Evolutionary conservation across 768 basidiomycete genomes (phyloP), one percentile per base, ranked within the genome.

Genomic region (Psilocybe cyanescens): DNA sequence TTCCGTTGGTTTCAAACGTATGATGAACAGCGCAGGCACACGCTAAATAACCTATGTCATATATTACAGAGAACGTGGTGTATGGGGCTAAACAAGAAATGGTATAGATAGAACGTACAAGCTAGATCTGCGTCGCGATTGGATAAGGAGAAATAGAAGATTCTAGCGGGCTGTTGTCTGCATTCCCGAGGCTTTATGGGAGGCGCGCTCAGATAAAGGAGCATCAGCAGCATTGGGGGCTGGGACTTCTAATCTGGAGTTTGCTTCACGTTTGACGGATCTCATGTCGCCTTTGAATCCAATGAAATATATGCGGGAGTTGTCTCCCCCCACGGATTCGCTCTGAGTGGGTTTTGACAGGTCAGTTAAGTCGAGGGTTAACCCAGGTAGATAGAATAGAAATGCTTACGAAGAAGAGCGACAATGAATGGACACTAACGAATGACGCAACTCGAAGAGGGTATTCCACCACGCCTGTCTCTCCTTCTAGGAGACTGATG

Each of bases 171-270:
- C 90, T 14, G 87, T 89, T 9, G 87, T 88, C 71, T 88, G 88
- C 63, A 82, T 82, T 8, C 82, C 84, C 8, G 79, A 84, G 4
- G 78, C 72, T 71, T 84, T 87, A 74, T 90, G 82, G 41, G 78
- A 71, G 12, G 87, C 72, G 59, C 82, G 81, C 65, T 92, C 88
- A 11, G 86, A 77, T 8, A 92, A 65, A 8, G 84, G 73, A 0
- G 91, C 88, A 65, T 95, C 94, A 0, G 90, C 86, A 0, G 91
- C 89, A 67, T 92, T 84, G 3, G 88, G 88, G n/a, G 94, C 91
- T 0, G 89, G 90, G 14, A 96, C 84, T 68, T 87, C 89, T 52
- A 90, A 79, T 70, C 84, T 86, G 50, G 81, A 83, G 37, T 81
- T 81, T n/a, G 76, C 82, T 56, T 90, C 88, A 63, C 83, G 86